Conservation (phyloP, 495 filamentous ascomycete genomes). For the Penicillium cosmopolitanum region DNA sequence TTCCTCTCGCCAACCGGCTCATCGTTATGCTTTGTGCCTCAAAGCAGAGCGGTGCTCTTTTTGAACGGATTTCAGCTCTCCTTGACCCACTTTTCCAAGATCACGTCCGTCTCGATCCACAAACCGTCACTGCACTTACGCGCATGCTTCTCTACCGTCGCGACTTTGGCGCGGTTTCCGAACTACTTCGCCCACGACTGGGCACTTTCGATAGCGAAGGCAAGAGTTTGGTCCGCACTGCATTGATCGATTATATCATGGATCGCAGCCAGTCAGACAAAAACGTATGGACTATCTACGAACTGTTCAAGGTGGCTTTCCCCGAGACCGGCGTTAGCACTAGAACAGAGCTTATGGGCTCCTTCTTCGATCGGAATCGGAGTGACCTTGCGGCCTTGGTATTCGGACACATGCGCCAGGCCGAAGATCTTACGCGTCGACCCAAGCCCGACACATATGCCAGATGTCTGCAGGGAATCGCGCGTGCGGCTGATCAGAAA, state of each 20-base stretch:
- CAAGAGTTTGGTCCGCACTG: constrained; percentile 62
- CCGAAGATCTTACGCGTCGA: constrained; percentile 54
- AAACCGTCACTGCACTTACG: constrained; percentile 72
- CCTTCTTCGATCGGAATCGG: constrained; percentile 76
- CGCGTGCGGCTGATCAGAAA: constrained; percentile 62
- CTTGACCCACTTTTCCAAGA: constrained; percentile 76
- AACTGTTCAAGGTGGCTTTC: constrained; percentile 75
- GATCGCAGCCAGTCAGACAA: constrained; percentile 58
- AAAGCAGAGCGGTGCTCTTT: constrained; percentile 53
- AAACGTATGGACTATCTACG: constrained; percentile 80
- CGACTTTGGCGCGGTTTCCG: constrained; percentile 72
- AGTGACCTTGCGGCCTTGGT: constrained; percentile 81
- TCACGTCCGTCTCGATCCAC: constrained; percentile 64
- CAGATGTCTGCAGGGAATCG: constrained; percentile 75
- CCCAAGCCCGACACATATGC: constrained; percentile 77
- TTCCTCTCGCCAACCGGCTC: constrained; percentile 72
- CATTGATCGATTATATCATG: constrained; percentile 66
- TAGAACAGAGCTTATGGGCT: constrained; percentile 75
- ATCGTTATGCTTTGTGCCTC: constrained; percentile 69
- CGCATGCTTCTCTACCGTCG: constrained; percentile 71
- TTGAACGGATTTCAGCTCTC: constrained; percentile 71
- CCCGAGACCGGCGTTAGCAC: constrained; percentile 65
- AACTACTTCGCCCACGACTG: constrained; percentile 72
- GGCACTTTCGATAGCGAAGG: constrained; percentile 64
- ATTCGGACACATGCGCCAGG: constrained; percentile 87